Conservation (phyloP, 805 yeast species). For the Saccharomycopsis sp. region DNA sequence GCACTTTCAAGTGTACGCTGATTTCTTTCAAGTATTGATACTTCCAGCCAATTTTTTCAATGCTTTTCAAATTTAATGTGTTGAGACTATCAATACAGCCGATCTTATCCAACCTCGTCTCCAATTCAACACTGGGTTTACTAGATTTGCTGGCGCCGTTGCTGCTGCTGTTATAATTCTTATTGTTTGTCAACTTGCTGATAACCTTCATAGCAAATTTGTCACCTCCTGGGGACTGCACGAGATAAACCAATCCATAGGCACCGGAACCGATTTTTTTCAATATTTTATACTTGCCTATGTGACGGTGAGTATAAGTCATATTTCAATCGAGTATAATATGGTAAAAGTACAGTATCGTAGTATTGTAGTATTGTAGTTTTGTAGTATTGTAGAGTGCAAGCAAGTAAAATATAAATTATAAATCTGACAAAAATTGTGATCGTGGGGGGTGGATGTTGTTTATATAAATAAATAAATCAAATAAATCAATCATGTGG, state of each 20-base stretch:
- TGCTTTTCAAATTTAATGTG: slow-evolving; percentile 31
- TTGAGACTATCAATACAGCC: slow-evolving; percentile 25
- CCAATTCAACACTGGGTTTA: slow-evolving; percentile 21
- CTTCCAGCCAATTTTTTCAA: slow-evolving; percentile 29
- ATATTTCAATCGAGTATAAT: too few relatives aligned
- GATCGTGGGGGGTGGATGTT: too few relatives aligned
- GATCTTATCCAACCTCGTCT: slow-evolving; percentile 22
- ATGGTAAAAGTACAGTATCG: too few relatives aligned
- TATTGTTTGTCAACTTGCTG: slow-evolving; percentile 23
- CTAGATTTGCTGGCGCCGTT: slow-evolving; percentile 29
- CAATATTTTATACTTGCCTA: slow-evolving; percentile 17
- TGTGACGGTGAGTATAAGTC: too few relatives aligned
- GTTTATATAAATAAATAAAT: too few relatives aligned
- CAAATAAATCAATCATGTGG: too few relatives aligned
- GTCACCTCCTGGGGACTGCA: slow-evolving; percentile 43
- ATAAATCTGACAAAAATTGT: too few relatives aligned
- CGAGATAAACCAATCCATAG: slow-evolving; percentile 72
- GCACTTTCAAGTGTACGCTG: slow-evolving; percentile 65
- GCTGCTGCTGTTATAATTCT: slow-evolving; percentile 21
- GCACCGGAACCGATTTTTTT: slow-evolving; percentile 76
- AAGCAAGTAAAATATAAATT: too few relatives aligned
- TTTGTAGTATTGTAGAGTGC: too few relatives aligned
- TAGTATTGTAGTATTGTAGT: too few relatives aligned
- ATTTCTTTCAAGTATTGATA: slow-evolving; percentile 49
- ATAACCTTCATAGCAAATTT: slow-evolving; percentile 68